These are phyloP conservation scores for Sequoia sempervirens DNA, from an alignment of 75 land plant species.

Conservation along the genomic window DNA sequence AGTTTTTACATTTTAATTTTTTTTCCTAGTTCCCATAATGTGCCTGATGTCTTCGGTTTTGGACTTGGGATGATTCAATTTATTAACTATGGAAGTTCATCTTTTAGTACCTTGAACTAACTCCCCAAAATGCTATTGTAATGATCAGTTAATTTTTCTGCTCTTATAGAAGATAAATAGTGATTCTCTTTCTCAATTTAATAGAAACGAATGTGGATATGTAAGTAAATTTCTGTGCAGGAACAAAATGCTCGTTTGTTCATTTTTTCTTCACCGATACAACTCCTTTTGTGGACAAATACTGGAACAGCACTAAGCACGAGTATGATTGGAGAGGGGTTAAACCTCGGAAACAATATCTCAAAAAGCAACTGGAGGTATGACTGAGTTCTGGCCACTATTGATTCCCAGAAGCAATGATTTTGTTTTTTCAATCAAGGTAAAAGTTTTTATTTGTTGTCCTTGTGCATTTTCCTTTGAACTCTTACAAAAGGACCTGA, in stretches of 20 bases:
- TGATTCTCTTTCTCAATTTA: not conserved
- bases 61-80: not conserved
- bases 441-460: not conserved
- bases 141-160: not conserved
- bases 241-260: not conserved
- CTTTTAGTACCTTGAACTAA: slow-evolving; percentile 1
- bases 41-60: not conserved
- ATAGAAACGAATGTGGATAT: not conserved
- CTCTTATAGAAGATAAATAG: too few species aligned
- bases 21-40: not conserved
- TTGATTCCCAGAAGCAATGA: slow-evolving; percentile 6
- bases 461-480: slow-evolving; percentile 5
- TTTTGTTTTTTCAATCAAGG: not conserved
- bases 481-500: slow-evolving; percentile 7
- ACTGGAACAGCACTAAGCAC: slow-evolving; percentile 12
- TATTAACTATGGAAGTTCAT: not conserved
- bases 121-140: not conserved
- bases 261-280: slow-evolving; percentile 26
- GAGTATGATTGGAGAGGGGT: slow-evolving; percentile 26
- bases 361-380: slow-evolving; percentile 21
- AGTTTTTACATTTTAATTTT: not conserved
- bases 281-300: slow-evolving; percentile 20
- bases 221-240: not conserved
- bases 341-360: slow-evolving; percentile 14
- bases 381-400: not conserved